Conservation (phyloP, 345 rosid genomes). For the Turritis glabra region DNA sequence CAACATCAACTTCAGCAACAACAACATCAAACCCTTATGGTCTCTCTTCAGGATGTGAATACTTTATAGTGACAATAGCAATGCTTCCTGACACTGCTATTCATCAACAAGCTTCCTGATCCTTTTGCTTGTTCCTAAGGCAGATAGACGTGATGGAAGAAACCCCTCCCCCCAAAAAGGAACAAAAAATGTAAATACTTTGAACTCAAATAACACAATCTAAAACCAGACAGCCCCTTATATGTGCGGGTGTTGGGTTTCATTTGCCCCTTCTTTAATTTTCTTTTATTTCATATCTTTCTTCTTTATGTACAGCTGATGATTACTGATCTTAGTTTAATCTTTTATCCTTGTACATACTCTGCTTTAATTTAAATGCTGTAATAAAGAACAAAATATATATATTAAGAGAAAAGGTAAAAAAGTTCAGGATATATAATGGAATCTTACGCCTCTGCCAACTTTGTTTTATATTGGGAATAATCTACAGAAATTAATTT, state of each 20-base stretch:
- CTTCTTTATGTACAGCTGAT: conserved; percentile 52
- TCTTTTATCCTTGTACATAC: conserved; percentile 43
- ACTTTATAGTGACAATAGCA: conserved; percentile 91
- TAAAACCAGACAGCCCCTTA: conserved; percentile 30
- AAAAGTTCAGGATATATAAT: background rate
- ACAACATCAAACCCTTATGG: conserved; percentile 66
- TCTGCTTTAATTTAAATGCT: conserved; percentile 17
- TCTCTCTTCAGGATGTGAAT: conserved; percentile 84
- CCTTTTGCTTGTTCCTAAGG: conserved; percentile 53
- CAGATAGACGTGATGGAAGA: conserved; percentile 88
- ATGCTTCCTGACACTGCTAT: conserved; percentile 90
- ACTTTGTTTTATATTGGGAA: conserved; percentile 12
- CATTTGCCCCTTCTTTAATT: background rate
- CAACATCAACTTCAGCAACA: conserved; percentile 37
- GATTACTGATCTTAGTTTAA: conserved; percentile 43
- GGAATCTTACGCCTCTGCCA: background rate
- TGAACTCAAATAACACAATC: conserved; percentile 6
- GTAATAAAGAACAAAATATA: conserved; percentile 20
- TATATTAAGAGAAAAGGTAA: background rate
- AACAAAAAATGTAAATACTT: conserved; percentile 34
- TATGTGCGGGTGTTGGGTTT: conserved; percentile 34
- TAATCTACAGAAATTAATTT: conserved; percentile 52
- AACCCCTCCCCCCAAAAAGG: conserved; percentile 20
- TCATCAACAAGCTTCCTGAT: conserved; percentile 88
- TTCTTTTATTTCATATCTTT: conserved; percentile 32